Percentiles rank a stretch among this genome's conserved stretches.
phyloP scores from a whole-genome alignment of 2,329 filamentous ascomycete genomes.

The Aspergillus spinulosporus region DNA sequence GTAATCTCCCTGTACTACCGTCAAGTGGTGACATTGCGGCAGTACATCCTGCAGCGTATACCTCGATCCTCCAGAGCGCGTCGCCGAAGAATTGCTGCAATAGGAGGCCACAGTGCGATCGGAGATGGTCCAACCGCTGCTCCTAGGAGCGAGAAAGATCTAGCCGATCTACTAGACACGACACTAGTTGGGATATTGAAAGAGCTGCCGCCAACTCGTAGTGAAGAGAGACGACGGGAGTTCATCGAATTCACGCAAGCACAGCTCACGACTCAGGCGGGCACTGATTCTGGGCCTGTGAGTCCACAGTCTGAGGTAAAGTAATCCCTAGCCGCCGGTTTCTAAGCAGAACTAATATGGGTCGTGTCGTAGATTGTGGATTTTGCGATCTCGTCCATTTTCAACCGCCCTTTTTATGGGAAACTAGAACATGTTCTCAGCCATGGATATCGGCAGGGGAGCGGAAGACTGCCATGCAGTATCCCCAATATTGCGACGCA shows the following conservation, averaged over 20 bases:
- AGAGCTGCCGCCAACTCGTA: constrained; percentile 31
- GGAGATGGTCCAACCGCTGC: constrained; percentile 11
- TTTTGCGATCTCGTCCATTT: constrained; percentile 75
- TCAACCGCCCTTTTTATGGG: constrained; percentile 55
- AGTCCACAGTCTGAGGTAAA: constrained; percentile 66
- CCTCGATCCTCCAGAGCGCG: constrained; percentile 63
- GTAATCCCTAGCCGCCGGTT: neutral
- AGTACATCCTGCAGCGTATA: constrained; percentile 67
- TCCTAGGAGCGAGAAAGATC: constrained; percentile 11
- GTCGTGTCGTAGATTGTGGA: constrained; percentile 65
- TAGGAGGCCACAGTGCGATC: constrained; percentile 25
- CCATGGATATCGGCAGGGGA: constrained; percentile 70
- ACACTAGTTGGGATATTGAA: constrained; percentile 63
- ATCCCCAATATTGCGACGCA: constrained; percentile 67
- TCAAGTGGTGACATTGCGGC: constrained; percentile 65
- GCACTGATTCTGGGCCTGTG: constrained; percentile 39
- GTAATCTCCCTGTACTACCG: constrained; percentile 70
- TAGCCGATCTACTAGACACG: constrained; percentile 66
- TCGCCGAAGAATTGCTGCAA: constrained; percentile 46
- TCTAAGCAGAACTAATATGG: neutral
- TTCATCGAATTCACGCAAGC: constrained; percentile 65
- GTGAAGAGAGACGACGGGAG: constrained; percentile 51
- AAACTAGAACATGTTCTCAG: constrained; percentile 75
- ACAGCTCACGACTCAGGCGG: constrained; percentile 44
- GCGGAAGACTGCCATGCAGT: constrained; percentile 38